Conservation (phyloP, 495 filamentous ascomycete species). For the Aspergillus conjunctus region DNA sequence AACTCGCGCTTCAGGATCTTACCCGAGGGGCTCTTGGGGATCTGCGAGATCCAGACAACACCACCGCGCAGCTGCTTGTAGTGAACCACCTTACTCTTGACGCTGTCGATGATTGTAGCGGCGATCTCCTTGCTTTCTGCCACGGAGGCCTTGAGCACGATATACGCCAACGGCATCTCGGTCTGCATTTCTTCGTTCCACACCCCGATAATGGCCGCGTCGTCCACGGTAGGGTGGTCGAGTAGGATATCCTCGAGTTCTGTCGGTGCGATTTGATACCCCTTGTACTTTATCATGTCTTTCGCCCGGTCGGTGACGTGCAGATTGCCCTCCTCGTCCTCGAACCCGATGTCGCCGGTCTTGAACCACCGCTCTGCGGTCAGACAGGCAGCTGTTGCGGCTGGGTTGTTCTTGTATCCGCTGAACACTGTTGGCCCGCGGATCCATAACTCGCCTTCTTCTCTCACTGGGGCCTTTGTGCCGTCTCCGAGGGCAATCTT, state of each 20-base stretch:
- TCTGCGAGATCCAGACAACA: constrained; percentile 59
- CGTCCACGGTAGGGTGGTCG: constrained; percentile 28
- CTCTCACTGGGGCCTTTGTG: not conserved
- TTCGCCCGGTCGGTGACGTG: constrained; percentile 41
- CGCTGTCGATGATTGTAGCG: constrained; percentile 55
- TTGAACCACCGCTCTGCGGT: constrained; percentile 47
- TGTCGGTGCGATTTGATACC: constrained; percentile 35
- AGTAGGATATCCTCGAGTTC: constrained; percentile 36
- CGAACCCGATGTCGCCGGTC: constrained; percentile 57
- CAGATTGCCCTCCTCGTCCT: constrained; percentile 38
- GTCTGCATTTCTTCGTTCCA: constrained; percentile 60
- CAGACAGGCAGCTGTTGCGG: constrained; percentile 43
- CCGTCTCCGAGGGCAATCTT: not conserved
- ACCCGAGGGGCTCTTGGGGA: constrained; percentile 75
- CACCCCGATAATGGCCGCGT: constrained; percentile 42
- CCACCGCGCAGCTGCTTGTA: constrained; percentile 77
- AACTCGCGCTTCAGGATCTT: constrained; percentile 73
- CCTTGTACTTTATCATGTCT: constrained; percentile 45
- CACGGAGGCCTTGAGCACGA: constrained; percentile 50
- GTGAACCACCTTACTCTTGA: constrained; percentile 53
- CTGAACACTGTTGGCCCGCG: constrained; percentile 59
- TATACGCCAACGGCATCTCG: constrained; percentile 75
- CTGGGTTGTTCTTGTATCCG: constrained; percentile 56
- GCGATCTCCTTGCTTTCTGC: constrained; percentile 44
- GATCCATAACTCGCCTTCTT: constrained; percentile 52